These are phyloP conservation scores for Colletotrichum destructivum DNA, from an alignment of 2,329 filamentous ascomycete species.

Conservation along the genomic window DNA sequence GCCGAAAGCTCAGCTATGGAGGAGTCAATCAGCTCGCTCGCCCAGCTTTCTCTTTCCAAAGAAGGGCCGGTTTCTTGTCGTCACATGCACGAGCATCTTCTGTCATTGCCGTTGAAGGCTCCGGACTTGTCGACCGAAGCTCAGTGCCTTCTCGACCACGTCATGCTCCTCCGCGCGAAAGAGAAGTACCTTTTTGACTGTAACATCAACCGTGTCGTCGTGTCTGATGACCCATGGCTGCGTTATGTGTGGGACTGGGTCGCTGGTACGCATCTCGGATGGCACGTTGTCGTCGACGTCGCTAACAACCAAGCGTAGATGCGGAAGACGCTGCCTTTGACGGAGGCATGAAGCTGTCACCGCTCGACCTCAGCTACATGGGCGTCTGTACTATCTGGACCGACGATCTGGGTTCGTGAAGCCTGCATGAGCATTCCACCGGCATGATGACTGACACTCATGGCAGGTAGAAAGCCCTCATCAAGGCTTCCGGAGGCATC, in stretches of 20 bases:
- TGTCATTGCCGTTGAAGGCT: conserved; percentile 61
- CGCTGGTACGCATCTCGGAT: conserved; percentile 64
- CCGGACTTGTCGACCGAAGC: conserved; percentile 65
- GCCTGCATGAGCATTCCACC: no score
- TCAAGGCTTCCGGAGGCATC: conserved; percentile 64
- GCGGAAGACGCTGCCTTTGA: conserved; percentile 76
- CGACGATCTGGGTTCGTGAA: conserved; percentile 72
- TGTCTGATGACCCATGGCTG: conserved; percentile 81
- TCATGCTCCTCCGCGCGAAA: conserved; percentile 72
- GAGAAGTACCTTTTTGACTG: conserved; percentile 77
- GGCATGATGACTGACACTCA: conserved; percentile 37
- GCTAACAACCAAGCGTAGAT: conserved; percentile 58
- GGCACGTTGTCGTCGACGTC: background rate
- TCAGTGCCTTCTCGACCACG: conserved; percentile 68
- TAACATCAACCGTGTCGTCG: conserved; percentile 75
- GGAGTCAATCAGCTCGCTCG: conserved; percentile 51
- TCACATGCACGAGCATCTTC: conserved; percentile 71
- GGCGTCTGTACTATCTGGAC: conserved; percentile 82
- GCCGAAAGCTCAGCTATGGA: conserved; percentile 32
- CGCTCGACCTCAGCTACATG: conserved; percentile 81
- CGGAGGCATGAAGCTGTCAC: conserved; percentile 78
- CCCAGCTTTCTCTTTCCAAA: conserved; percentile 55
- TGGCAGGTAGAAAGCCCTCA: conserved; percentile 63
- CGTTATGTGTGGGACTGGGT: conserved; percentile 85
- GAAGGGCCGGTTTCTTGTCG: conserved; percentile 63